Evolutionary conservation across 495 filamentous ascomycete species (phyloP).

Genomic region (Aspergillus coremiiformis): DNA sequence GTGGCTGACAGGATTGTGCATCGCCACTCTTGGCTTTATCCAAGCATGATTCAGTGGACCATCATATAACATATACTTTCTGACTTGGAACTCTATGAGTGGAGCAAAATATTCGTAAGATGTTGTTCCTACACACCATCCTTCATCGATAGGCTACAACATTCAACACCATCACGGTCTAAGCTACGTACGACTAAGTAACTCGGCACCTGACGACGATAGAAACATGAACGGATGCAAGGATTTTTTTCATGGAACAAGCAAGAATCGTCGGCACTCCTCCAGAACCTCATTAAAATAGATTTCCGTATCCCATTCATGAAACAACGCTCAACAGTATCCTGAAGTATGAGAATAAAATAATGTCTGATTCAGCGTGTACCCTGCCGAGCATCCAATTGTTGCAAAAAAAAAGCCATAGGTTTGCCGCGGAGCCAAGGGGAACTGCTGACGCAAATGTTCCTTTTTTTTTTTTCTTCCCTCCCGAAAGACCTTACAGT

Average conservation of each 20-base stretch:
- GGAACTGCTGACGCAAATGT: neutral
- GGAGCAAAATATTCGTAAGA: no score
- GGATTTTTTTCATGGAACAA: neutral
- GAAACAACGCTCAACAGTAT: constrained; percentile 10
- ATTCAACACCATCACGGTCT: neutral
- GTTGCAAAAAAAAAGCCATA: no score
- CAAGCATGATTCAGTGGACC: neutral
- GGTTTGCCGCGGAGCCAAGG: neutral
- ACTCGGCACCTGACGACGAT: neutral
- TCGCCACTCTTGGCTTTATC: neutral
- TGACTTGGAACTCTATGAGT: neutral
- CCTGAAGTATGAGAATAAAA: constrained; percentile 10
- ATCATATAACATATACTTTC: constrained; percentile 1
- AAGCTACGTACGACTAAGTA: no score
- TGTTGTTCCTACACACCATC: no score
- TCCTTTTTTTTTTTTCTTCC: no score
- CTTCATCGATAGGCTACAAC: neutral
- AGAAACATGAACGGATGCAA: neutral
- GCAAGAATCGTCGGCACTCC: neutral
- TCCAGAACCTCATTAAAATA: constrained; percentile 1
- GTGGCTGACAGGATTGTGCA: neutral
- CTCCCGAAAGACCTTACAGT: neutral
- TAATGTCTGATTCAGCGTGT: constrained; percentile 5
- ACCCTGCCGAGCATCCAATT: neutral
- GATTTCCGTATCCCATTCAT: constrained; percentile 14